A percentile compares a stretch with the other conserved stretches of the same genome.
Evolutionary conservation across 1,284 basidiomycete genomes (phyloP).

Genomic region (Xerocomus nothofagi): DNA sequence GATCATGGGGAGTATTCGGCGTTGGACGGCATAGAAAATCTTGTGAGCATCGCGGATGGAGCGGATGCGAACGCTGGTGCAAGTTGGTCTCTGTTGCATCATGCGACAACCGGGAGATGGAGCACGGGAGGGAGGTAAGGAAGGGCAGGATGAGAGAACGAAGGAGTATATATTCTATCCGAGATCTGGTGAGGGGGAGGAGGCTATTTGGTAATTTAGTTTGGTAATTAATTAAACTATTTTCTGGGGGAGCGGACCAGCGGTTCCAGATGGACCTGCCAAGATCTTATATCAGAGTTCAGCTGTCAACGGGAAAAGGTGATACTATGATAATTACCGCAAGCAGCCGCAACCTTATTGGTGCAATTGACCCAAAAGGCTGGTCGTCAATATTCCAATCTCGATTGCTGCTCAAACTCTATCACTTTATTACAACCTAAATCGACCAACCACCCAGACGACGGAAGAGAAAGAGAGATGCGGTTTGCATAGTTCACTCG

Average conservation of each 20-base stretch:
- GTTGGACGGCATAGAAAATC: conserved; percentile 73
- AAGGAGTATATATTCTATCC: conserved; percentile 33
- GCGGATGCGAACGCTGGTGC: conserved; percentile 68
- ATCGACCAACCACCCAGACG: conserved; percentile 15
- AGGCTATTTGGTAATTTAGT: conserved; percentile 32
- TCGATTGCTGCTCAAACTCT: conserved; percentile 39
- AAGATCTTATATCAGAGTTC: conserved; percentile 29
- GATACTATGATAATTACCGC: conserved; percentile 32
- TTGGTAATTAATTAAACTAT: conserved; percentile 43
- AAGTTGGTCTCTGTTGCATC: conserved; percentile 69
- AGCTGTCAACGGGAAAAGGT: conserved; percentile 26
- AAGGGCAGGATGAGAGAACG: conserved; percentile 11
- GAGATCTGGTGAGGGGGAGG: conserved; percentile 33
- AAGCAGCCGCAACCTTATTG: conserved; percentile 36
- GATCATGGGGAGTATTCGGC: conserved; percentile 67
- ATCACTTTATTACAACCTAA: conserved; percentile 43
- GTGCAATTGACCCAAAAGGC: conserved; percentile 39
- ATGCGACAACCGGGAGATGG: not conserved
- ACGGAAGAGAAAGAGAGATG: not conserved
- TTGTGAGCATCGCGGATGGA: conserved; percentile 77
- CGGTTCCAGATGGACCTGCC: conserved; percentile 14
- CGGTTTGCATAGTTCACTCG: not conserved
- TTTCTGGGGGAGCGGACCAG: conserved; percentile 29
- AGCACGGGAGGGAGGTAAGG: conserved; percentile 5
- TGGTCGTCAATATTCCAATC: conserved; percentile 42